A percentile compares a stretch with the other conserved stretches of the same genome.
Conservation (phyloP, 1,284 basidiomycete species). For the Neonothopanus nambi region DNA sequence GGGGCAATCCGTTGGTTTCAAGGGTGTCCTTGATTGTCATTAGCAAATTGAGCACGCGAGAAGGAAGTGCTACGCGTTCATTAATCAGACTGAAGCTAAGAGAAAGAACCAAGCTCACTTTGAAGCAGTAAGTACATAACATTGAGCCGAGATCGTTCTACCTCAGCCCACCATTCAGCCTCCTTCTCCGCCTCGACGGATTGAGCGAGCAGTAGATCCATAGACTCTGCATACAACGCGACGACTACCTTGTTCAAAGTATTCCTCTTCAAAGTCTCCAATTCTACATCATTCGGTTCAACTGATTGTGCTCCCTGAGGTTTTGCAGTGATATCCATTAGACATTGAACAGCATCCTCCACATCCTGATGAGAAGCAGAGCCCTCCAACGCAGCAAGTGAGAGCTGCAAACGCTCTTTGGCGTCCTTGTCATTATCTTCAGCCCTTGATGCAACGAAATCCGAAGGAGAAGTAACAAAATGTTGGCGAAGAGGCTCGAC, state of each 20-base stretch:
- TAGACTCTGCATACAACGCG: conserved; percentile 56
- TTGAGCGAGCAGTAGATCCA: conserved; percentile 59
- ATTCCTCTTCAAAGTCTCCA: too few relatives aligned
- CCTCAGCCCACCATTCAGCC: conserved; percentile 75
- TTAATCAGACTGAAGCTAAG: conserved; percentile 11
- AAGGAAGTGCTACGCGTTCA: conserved; percentile 51
- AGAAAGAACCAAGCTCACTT: conserved; percentile 45
- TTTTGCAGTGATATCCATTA: too few relatives aligned
- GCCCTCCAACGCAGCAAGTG: too few relatives aligned
- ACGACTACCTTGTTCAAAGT: conserved; percentile 39
- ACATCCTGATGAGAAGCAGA: too few relatives aligned
- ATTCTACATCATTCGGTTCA: too few relatives aligned
- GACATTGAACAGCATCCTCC: too few relatives aligned
- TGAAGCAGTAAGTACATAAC: conserved; percentile 63
- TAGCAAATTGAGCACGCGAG: conserved; percentile 46
- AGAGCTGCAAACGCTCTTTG: too few relatives aligned
- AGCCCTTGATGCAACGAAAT: too few relatives aligned
- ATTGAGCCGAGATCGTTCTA: conserved; percentile 53
- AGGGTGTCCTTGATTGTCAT: conserved; percentile 46
- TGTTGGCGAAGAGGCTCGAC: too few relatives aligned
- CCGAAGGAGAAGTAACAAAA: too few relatives aligned
- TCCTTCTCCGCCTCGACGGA: conserved; percentile 66
- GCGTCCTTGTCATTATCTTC: too few relatives aligned
- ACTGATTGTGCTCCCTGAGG: too few relatives aligned
- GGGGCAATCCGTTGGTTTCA: conserved; percentile 45